Evolutionary conservation across 2,329 filamentous ascomycete species (phyloP), one percentile per base, ranked within the genome.

Genomic region (Microsporum ferrugineum): DNA sequence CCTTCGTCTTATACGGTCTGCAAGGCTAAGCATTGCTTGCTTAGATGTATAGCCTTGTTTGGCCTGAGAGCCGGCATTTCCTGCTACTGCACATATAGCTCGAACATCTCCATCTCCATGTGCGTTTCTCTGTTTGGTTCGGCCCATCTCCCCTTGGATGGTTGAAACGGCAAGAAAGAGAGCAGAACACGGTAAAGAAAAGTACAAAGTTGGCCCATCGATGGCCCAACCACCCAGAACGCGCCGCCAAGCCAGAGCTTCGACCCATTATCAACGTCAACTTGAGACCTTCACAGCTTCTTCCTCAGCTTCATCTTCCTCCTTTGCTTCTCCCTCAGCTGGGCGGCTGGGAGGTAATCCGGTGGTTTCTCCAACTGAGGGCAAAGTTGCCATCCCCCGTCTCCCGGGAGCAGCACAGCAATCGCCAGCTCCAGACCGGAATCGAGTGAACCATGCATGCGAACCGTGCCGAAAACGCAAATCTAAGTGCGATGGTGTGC

Each of bases 401-500:
- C 63, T 66, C 5, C 64, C 57, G 12, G 49, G 49, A 31, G 49
- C 29, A 12, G 49, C 27, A 27, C 49, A 31, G 49, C 27, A 31
- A n/a, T 3, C 57, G 10, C 23, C 60, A 23, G 57, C 60, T 33
- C 36, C 51, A 10, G 63, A 66, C 51, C 57, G 65, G 56, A 65
- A 65, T 41, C 58, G 66, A 36, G 66, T 67, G 29, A 65, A 61
- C 59, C 65, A 66, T 63, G 73, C 73, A 4, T 75, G 73, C 59
- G 62, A 70, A 39, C 68, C 63, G 36, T 75, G 73, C 62, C 68
- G 72, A 7, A 62, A 66, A 14, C 66, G 72, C 27, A 75, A 75
- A 61, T 70, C 73, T 63, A 74, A 72, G 53, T 75, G 73, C 65
- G 70, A 71, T 65, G 73, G 73, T 3, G 64, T 61, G 31, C 68